These are phyloP conservation scores for Epichloe elymi DNA, from an alignment of 2,329 filamentous ascomycete genomes.

Conservation along the genomic window DNA sequence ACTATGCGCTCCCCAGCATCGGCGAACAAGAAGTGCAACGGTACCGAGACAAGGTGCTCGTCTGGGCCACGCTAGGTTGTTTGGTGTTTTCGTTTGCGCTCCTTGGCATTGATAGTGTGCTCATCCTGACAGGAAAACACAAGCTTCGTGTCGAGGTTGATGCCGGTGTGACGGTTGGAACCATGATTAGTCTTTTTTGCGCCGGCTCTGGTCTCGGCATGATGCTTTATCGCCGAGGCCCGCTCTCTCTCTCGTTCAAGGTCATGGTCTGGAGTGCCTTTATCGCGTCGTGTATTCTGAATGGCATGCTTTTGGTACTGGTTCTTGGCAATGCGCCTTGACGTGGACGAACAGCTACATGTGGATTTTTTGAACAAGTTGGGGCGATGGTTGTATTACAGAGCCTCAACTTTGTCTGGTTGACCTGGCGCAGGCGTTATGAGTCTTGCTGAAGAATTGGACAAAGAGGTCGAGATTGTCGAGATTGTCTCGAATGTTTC, in stretches of 20 bases:
- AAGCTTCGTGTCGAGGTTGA: constrained; percentile 61
- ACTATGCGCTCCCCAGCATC: constrained; percentile 41
- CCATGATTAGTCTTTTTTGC: constrained; percentile 52
- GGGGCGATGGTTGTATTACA: neutral
- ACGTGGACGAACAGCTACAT: constrained; percentile 11
- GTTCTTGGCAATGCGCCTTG: constrained; percentile 26
- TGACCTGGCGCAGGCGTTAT: neutral
- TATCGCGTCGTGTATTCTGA: constrained; percentile 25
- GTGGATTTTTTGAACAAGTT: neutral
- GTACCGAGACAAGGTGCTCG: constrained; percentile 43
- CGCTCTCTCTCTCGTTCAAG: constrained; percentile 28
- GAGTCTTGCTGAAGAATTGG: neutral
- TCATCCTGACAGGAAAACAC: constrained; percentile 55
- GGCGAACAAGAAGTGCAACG: constrained; percentile 34
- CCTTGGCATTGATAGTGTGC: constrained; percentile 48
- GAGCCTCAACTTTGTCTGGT: neutral
- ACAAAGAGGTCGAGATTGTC: too few relatives aligned
- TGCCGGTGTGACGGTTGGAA: constrained; percentile 55
- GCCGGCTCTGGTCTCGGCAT: constrained; percentile 48
- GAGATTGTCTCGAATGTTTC: too few relatives aligned
- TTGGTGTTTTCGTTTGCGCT: constrained; percentile 50
- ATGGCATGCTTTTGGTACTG: constrained; percentile 30
- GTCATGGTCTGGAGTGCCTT: constrained; percentile 26
- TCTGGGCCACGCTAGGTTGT: constrained; percentile 37
- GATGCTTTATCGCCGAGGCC: constrained; percentile 38